phyloP scores from a whole-genome alignment of 495 filamentous ascomycete genomes.

The Penicillium steckii region DNA sequence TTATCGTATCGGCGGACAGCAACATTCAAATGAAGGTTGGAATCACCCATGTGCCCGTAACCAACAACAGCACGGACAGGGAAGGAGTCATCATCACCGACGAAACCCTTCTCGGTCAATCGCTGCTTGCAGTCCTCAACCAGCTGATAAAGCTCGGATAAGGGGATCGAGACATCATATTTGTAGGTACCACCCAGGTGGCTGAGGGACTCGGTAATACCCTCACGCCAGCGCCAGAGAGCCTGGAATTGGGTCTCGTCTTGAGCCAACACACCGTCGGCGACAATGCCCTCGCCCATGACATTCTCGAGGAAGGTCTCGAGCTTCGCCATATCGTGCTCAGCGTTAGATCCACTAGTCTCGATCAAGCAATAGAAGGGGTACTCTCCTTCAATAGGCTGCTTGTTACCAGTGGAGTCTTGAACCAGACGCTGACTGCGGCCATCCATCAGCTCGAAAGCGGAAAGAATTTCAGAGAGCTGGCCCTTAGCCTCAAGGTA shows the following conservation, averaged over 20 bases:
- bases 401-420: constrained; percentile 69
- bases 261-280: constrained; percentile 86
- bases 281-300: constrained; percentile 78
- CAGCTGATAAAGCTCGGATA: constrained; percentile 81
- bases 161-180: constrained; percentile 93
- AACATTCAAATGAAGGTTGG: constrained; percentile 91
- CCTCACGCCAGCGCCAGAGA: constrained; percentile 92
- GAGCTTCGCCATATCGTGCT: constrained; percentile 89
- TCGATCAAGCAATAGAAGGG: constrained; percentile 97
- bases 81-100: constrained; percentile 72
- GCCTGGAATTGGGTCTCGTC: constrained; percentile 84
- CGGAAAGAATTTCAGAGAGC: constrained; percentile 91
- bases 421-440: constrained; percentile 73
- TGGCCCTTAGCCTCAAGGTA: constrained; percentile 86
- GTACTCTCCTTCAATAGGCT: constrained; percentile 75
- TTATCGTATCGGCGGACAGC: constrained; percentile 78
- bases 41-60: constrained; percentile 97
- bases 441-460: constrained; percentile 96
- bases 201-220: constrained; percentile 80
- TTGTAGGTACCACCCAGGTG: constrained; percentile 97
- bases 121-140: constrained; percentile 79
- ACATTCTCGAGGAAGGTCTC: constrained; percentile 84
- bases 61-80: constrained; percentile 89
- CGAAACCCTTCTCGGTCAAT: constrained; percentile 68
- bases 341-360: constrained; percentile 89